Evolutionary conservation across 129 eudicot genomes (phyloP), one percentile per base, ranked within the genome.

Genomic region (Escallonia herrerae): DNA sequence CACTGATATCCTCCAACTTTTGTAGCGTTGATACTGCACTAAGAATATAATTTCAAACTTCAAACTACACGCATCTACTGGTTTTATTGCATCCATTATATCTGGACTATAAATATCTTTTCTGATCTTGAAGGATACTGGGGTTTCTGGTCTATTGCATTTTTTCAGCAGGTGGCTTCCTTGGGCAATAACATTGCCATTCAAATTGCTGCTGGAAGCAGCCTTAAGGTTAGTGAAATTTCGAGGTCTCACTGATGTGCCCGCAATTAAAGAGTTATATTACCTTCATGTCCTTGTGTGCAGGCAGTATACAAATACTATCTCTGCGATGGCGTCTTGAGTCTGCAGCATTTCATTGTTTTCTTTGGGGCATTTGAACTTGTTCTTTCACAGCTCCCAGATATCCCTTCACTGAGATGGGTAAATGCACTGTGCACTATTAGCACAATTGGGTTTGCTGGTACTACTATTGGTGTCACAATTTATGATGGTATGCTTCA

Each of bases 141-240:
- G 84, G 89, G 85, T 63, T 83, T 76, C 74, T 83, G 89, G 82
- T 79, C 80, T 72, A 69, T 83, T 64, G 82, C 89, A 69, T 75
- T 79, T 76, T 83, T 76, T 72, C 85, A 83, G 82, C 89, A 83
- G 82, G 82, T 83, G 75, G 84, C 89, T 76, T 79, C 89, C 39
- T 69, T 83, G 56, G 89, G 82, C 68, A 83, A 83, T 63, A 83
- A 83, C 69, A 83, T 83, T 56, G 82, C 85, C 77, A 72, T 83
- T 72, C 89, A 83, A 64, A 83, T 83, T 68, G 89, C 89, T 2
- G 85, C 85, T 5, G 85, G 80, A 60, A 83, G 84, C 56, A 61
- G 89, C 67, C 71, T 83, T 22, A 79, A 83, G 82, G 89, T 83
- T 66, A 22, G 15, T 49, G 0, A 1, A 42, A 7, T 62, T n/a